Conservation (phyloP, 192 early-diverging fungal genomes). For the Neocallimastix lanati region DNA sequence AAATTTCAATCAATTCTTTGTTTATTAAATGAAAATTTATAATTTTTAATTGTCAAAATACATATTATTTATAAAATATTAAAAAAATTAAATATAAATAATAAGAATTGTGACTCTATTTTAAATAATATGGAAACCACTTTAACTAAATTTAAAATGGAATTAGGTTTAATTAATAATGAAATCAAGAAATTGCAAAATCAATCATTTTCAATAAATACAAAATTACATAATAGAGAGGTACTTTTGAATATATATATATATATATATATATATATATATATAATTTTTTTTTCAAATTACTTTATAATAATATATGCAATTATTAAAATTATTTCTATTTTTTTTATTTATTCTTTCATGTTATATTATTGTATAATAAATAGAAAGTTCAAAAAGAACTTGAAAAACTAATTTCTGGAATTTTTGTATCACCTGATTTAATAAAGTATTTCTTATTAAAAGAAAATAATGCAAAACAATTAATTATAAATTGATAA, state of each 20-base stretch:
- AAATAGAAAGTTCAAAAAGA: slow-evolving; percentile 45
- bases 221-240: slow-evolving; percentile 66
- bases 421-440: slow-evolving; percentile 59
- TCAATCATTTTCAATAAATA: slow-evolving; percentile 58
- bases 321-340: no score
- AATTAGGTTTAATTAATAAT: slow-evolving; percentile 67
- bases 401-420: slow-evolving; percentile 60
- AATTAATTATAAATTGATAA: no score
- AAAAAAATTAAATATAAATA: neutral
- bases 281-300: no score
- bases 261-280: neutral
- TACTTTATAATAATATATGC: no score
- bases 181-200: slow-evolving; percentile 80
- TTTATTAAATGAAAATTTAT: no score
- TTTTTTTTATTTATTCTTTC: neutral
- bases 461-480: no score
- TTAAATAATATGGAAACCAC: slow-evolving; percentile 70
- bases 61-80: no score
- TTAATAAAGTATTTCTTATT: slow-evolving; percentile 26
- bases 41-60: no score
- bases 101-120: slow-evolving; percentile 41
- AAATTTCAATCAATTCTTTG: no score
- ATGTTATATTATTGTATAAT: no score
- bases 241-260: slow-evolving; percentile 10
- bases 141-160: slow-evolving; percentile 66